Conservation (phyloP, 2,329 filamentous ascomycete genomes). For the Calonectria crousiana region DNA sequence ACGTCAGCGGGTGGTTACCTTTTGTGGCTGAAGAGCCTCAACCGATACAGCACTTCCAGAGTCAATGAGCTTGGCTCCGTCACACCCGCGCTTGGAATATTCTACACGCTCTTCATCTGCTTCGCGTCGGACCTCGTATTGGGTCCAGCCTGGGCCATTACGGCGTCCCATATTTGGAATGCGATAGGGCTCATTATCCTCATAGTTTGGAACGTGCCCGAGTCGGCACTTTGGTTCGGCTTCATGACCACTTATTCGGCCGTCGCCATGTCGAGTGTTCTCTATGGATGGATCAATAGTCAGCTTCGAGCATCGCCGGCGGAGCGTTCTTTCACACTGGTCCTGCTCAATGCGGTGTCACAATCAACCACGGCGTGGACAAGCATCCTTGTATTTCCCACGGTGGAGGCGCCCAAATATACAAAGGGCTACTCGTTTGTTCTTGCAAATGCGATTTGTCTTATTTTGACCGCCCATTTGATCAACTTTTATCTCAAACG, state of each 20-base stretch:
- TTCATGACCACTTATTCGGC: conserved; percentile 62
- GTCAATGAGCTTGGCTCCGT: conserved; percentile 66
- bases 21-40: conserved; percentile 69
- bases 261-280: conserved; percentile 64
- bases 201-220: conserved; percentile 68
- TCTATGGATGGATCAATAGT: conserved; percentile 68
- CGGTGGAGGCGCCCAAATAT: conserved; percentile 57
- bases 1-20: conserved; percentile 63
- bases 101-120: conserved; percentile 66
- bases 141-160: conserved; percentile 68
- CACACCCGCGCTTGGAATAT: conserved; percentile 67
- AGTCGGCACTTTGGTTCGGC: conserved; percentile 45
- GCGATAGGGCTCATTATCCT: conserved; percentile 65
- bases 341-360: conserved; percentile 63
- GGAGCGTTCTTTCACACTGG: conserved; percentile 61
- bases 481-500: background rate
- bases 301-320: conserved; percentile 58
- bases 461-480: background rate
- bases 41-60: conserved; percentile 58
- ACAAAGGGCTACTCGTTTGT: conserved; percentile 52
- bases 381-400: conserved; percentile 62
- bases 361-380: conserved; percentile 70
- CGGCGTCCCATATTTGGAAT: conserved; percentile 63
- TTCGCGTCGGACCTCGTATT: conserved; percentile 67
- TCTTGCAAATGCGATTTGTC: background rate